A percentile compares a stretch with the other conserved stretches of the same genome.
Conservation (phyloP, 2,329 filamentous ascomycete species). For the Sclerotinia subarctica region DNA sequence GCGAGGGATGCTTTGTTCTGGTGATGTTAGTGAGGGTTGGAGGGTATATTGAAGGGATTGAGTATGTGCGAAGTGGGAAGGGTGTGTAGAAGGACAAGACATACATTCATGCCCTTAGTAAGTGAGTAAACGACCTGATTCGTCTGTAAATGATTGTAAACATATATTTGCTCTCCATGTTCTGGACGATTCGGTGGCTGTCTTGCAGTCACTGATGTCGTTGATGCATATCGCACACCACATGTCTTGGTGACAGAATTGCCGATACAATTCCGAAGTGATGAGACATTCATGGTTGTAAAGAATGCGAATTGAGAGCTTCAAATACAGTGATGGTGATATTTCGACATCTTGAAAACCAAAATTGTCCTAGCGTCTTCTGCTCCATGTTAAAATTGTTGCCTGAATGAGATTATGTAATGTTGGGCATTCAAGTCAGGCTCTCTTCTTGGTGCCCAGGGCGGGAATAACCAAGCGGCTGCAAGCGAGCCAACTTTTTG, state of each 20-base stretch:
- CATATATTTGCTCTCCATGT: conserved; percentile 41
- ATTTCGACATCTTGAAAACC: conserved; percentile 22
- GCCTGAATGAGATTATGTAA: conserved; percentile 1
- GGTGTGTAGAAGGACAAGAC: neutral
- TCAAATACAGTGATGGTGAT: neutral
- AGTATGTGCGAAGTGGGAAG: neutral
- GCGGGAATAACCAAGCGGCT: neutral
- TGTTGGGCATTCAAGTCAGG: conserved; percentile 4
- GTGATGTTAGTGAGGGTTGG: conserved; percentile 1
- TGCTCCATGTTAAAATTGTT: neutral
- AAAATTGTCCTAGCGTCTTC: conserved; percentile 20
- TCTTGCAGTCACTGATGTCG: conserved; percentile 11
- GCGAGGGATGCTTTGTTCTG: conserved; percentile 49
- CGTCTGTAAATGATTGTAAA: conserved; percentile 42
- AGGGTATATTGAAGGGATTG: neutral
- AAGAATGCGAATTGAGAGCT: conserved; percentile 12
- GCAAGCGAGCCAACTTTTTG: conserved; percentile 9
- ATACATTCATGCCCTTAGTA: conserved; percentile 39
- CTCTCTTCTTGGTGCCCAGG: conserved; percentile 1
- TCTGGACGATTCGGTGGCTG: conserved; percentile 24
- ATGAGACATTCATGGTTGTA: conserved; percentile 27
- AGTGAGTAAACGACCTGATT: conserved; percentile 44
- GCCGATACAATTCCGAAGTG: conserved; percentile 19
- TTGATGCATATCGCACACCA: conserved; percentile 24
- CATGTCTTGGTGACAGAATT: neutral